Evolutionary conservation across 2,329 filamentous ascomycete species (phyloP).

Genomic region (Aspergillus calidoustus): DNA sequence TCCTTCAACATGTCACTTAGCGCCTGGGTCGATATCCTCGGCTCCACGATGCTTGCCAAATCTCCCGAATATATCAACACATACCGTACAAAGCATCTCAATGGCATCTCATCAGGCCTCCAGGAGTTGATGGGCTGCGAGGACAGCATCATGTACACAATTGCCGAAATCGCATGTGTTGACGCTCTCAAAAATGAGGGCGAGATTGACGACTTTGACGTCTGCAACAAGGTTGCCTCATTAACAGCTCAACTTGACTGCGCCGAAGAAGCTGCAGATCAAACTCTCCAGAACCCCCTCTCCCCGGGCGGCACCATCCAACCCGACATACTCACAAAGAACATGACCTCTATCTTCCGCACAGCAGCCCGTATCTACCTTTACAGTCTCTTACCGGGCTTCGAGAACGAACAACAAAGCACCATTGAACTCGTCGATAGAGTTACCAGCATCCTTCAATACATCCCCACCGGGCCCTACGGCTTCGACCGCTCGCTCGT

Average conservation of each 20-base stretch:
- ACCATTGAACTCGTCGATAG: conserved; percentile 77
- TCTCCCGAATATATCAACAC: conserved; percentile 87
- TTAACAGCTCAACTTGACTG: too few relatives aligned
- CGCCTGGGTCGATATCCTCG: conserved; percentile 95
- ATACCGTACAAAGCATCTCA: conserved; percentile 87
- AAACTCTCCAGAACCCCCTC: background rate
- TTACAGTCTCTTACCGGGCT: conserved; percentile 87
- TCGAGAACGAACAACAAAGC: conserved; percentile 72
- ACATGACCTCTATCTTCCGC: conserved; percentile 67
- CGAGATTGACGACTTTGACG: too few relatives aligned
- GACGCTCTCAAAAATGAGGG: too few relatives aligned
- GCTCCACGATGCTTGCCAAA: conserved; percentile 84
- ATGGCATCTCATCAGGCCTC: conserved; percentile 69
- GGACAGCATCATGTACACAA: conserved; percentile 95
- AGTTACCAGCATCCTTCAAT: conserved; percentile 74
- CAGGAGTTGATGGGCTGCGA: conserved; percentile 96
- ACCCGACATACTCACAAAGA: background rate
- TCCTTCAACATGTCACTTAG: conserved; percentile 92
- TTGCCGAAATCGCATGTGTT: conserved; percentile 95
- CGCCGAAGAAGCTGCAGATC: background rate
- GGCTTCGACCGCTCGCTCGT: too few relatives aligned
- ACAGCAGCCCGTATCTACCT: conserved; percentile 91
- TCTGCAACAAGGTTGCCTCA: too few relatives aligned
- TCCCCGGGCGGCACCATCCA: background rate
- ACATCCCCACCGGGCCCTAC: too few relatives aligned